Base-by-base conservation (phyloP, 805 yeast genomes). In the Wickerhamomyces ciferrii region DNA sequence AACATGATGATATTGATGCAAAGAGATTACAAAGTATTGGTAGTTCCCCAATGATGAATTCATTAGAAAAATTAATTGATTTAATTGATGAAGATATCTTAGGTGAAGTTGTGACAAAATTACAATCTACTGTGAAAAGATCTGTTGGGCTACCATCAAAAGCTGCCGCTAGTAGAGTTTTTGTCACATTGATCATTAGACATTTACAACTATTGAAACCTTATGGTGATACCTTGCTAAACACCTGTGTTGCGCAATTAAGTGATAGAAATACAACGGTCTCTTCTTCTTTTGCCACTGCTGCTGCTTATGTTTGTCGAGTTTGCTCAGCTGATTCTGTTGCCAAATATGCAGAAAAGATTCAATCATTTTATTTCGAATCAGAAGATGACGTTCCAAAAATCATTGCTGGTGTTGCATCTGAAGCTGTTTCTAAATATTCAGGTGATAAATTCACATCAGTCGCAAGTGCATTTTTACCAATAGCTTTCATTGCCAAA, bases 91-190 rank as follows among this genome's bases (percentile, higher is more conserved):
- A 73, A 8, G 70, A 66, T 21, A 49, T 47, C n/a, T 50, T 56
- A 29, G 51, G 39, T 2, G 69, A 69, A 1, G 64, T 70, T 21
- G 68, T 87, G 3, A 69, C 67, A 2, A 69, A 67, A 35, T 66
- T 89, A 25, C 75, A 76, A 20, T 58, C 65, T 19, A 76, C 88
- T 2, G 77, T 87, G 9, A 80, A 81, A 49, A 75, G 71, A 46
- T 78, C 95, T 0, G 87, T 91, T 19, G 98, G 98, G 0, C 69
- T 94, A 14, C 97, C 98, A 0, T 88, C 97, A 0, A 89, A 92
- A 58, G 89, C 87, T 0, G 88, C 91, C 21, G 90, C 92, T 0
- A 79, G 96, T 5, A 76, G 81, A 50, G 83, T 90, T 0, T 62
- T 91, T 11, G 87, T 84, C 8, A 74, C 79, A 18, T 61, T 89